phyloP scores from a whole-genome alignment of 2,329 filamentous ascomycete genomes.

The Fusarium secorum region DNA sequence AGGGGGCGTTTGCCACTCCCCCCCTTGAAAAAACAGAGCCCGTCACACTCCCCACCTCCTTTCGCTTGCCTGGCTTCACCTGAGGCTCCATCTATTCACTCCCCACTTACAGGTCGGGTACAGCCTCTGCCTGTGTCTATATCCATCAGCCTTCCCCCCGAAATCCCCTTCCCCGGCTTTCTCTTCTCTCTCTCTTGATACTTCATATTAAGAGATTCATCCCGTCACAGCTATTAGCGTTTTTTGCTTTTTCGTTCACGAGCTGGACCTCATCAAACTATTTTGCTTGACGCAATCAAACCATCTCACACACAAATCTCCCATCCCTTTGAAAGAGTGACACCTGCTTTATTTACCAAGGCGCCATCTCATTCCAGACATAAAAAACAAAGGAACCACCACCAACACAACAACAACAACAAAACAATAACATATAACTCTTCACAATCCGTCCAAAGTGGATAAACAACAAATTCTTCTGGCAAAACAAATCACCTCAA shows the following conservation, averaged over 20 bases:
- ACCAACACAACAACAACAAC: not conserved
- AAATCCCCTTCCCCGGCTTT: slow-evolving; percentile 22
- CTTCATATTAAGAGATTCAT: not conserved
- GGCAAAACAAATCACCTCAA: not conserved
- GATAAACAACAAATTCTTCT: not conserved
- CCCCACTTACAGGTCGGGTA: slow-evolving; percentile 12
- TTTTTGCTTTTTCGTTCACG: slow-evolving; percentile 10
- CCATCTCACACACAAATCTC: slow-evolving; percentile 1
- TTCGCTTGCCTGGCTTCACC: slow-evolving; percentile 19
- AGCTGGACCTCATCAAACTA: slow-evolving; percentile 31
- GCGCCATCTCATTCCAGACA: slow-evolving; percentile 23
- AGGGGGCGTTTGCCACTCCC: not conserved
- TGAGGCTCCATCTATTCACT: slow-evolving; percentile 30
- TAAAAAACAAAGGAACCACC: slow-evolving; percentile 28
- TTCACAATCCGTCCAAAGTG: not conserved
- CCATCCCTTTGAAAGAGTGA: slow-evolving; percentile 8
- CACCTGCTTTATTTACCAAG: slow-evolving; percentile 31
- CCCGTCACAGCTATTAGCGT: not conserved
- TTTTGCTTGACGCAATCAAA: slow-evolving; percentile 34
- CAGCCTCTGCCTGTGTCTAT: slow-evolving; percentile 23
- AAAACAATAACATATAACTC: slow-evolving; percentile 9
- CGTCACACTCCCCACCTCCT: slow-evolving; percentile 6
- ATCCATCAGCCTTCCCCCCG: slow-evolving; percentile 34
- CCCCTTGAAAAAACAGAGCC: not conserved
- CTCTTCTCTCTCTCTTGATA: not conserved